A percentile compares a stretch with the other conserved stretches of the same genome.
Evolutionary conservation across 1,284 basidiomycete genomes (phyloP).

Genomic region (Porogramme epimiltina): DNA sequence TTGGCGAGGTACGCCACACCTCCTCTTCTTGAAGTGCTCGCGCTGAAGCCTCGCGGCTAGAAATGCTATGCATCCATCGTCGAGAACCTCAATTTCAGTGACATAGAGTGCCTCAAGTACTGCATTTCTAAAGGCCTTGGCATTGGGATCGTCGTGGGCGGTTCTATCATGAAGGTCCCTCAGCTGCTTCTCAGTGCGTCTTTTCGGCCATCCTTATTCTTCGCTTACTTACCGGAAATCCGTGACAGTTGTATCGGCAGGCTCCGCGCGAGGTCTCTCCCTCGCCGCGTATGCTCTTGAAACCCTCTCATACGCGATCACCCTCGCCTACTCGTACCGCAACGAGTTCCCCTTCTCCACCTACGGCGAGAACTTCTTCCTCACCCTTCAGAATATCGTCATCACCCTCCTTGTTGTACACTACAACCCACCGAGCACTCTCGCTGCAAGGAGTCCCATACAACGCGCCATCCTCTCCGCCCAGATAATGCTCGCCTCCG

Average conservation of each 20-base stretch:
- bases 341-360: slow-evolving; percentile 91
- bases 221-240: neutral
- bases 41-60: slow-evolving; percentile 38
- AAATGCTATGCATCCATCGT: slow-evolving; percentile 92
- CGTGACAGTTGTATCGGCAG: slow-evolving; percentile 53
- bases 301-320: slow-evolving; percentile 86
- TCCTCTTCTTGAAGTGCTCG: neutral
- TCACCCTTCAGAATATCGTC: slow-evolving; percentile 81
- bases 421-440: slow-evolving; percentile 38
- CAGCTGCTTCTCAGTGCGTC: slow-evolving; percentile 77
- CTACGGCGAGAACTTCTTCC: slow-evolving; percentile 92
- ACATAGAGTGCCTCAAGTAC: slow-evolving; percentile 87
- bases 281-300: slow-evolving; percentile 82
- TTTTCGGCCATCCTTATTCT: too few species aligned
- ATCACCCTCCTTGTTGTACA: slow-evolving; percentile 83
- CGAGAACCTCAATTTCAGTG: slow-evolving; percentile 85
- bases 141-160: slow-evolving; percentile 90
- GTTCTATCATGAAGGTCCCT: slow-evolving; percentile 94
- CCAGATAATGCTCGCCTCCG: slow-evolving; percentile 41
- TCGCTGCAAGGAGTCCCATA: slow-evolving; percentile 15
- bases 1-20: slow-evolving; percentile 67
- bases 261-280: slow-evolving; percentile 84
- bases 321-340: slow-evolving; percentile 82
- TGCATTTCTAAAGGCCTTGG: slow-evolving; percentile 92
- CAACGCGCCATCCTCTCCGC: slow-evolving; percentile 36